Evolutionary conservation across 23 red algal genomes (phyloP), one percentile per base, ranked within the genome.

Genomic region (Cyanidiococcus yangmingshanensis): DNA sequence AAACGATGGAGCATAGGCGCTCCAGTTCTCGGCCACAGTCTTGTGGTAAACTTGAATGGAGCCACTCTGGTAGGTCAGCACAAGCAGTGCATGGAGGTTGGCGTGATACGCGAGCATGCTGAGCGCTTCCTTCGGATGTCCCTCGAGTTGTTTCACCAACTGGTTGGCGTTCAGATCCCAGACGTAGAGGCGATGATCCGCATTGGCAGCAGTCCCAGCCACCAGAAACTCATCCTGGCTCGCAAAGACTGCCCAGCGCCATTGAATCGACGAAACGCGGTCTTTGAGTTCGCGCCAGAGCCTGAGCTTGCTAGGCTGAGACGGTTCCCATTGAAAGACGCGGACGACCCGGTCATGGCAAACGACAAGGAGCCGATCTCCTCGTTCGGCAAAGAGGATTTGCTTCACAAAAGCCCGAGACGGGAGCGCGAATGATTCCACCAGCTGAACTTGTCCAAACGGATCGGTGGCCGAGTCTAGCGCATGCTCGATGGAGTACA

Each of bases 1-100:
- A 75, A 96, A 96, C 34, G 89, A 80, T 33, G 92, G 83, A 21
- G 92, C 87, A 59, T 90, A 96, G 0, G 92, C 87, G 59, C 82
- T 85, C 92, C 92, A 96, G 63, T 96, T 96, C 87, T 96, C 84
- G 36, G 92, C n/a, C 27, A 71, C 63, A 30, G n/a, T 71, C 63
- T 35, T 71, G 63, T 71, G 63, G 32, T 71, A 71, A 7, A 71
- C 63, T 7, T 17, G 63, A 25, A 71, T 25, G n/a, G 21, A 25
- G 63, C 63, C 63, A 35, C 63, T 25, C n/a, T 71, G n/a, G 27
- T 71, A 71, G 12, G 27, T 30, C n/a, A 71, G 63, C 12, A 35
- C 63, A 17, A 71, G 32, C 21, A 71, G 32, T 35, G 63, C 63
- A 35, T 71, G 63, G 7, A 71, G 63, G 27, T 71, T 71, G 12